These are phyloP conservation scores for Aspergillus kassunensis DNA, from an alignment of 495 filamentous ascomycete genomes.

Conservation along the genomic window DNA sequence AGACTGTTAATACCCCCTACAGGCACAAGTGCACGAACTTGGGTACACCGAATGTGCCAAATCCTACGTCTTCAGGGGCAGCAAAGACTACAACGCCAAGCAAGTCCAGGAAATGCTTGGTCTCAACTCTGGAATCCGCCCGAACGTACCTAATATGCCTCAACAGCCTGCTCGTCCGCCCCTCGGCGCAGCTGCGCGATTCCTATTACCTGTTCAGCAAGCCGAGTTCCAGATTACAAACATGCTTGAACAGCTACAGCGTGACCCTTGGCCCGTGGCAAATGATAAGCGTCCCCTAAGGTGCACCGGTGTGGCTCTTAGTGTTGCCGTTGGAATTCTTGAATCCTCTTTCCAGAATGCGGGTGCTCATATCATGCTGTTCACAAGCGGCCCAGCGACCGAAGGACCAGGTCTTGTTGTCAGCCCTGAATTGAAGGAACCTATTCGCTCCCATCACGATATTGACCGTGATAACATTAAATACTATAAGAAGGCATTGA, in stretches of 20 bases:
- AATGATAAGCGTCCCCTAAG: conserved; percentile 89
- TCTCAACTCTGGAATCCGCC: conserved; percentile 63
- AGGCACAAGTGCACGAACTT: conserved; percentile 97
- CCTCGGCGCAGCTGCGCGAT: conserved; percentile 79
- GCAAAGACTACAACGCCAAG: conserved; percentile 94
- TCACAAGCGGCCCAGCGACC: conserved; percentile 90
- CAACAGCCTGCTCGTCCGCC: conserved; percentile 75
- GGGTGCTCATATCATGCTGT: conserved; percentile 94
- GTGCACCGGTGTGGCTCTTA: conserved; percentile 94
- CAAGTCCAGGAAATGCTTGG: conserved; percentile 99
- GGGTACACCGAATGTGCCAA: conserved; percentile 98
- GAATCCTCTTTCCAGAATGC: conserved; percentile 95
- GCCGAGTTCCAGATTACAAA: conserved; percentile 98
- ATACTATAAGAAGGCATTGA: conserved; percentile 98
- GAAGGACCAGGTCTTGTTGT: conserved; percentile 97
- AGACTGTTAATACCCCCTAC: conserved; percentile 26
- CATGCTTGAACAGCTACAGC: conserved; percentile 92
- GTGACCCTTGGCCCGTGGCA: conserved; percentile 95
- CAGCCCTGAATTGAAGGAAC: conserved; percentile 93
- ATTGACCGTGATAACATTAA: conserved; percentile 99
- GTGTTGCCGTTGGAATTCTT: conserved; percentile 87
- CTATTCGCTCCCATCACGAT: conserved; percentile 97
- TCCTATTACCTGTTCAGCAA: conserved; percentile 91
- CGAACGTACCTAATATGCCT: conserved; percentile 76
- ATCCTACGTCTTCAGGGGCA: conserved; percentile 98